phyloP scores from a whole-genome alignment of 768 basidiomycete species.

The Pulveroboletus ravenelii region DNA sequence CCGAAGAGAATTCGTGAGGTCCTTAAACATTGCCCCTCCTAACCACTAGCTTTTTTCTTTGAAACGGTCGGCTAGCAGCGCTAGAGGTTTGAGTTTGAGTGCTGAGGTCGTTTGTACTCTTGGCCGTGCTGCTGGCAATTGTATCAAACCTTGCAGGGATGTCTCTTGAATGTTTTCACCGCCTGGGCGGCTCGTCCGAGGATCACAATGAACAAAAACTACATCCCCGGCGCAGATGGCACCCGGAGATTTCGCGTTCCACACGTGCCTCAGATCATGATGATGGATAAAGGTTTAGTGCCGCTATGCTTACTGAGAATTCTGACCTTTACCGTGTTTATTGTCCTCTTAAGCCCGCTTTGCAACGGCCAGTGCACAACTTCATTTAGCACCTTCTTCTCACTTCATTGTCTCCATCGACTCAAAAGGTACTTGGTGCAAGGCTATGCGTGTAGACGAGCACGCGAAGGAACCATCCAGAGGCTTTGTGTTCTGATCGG shows the following conservation, averaged over 20 bases:
- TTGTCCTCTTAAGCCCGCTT: constrained; percentile 46
- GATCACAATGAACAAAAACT: background rate
- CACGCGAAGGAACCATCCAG: constrained; percentile 50
- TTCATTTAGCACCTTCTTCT: constrained; percentile 20
- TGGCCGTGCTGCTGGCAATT: background rate
- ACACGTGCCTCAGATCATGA: background rate
- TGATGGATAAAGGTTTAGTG: background rate
- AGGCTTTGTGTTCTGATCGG: constrained; percentile 30
- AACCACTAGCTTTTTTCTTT: background rate
- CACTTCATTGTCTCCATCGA: constrained; percentile 29
- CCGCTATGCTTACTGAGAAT: background rate
- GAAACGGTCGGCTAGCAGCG: no score
- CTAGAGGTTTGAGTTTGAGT: background rate
- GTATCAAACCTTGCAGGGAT: background rate
- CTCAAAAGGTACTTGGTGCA: constrained; percentile 58
- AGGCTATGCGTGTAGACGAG: constrained; percentile 53
- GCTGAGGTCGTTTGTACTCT: background rate
- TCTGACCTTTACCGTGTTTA: constrained; percentile 30
- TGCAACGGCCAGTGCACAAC: constrained; percentile 13
- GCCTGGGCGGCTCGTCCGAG: background rate
- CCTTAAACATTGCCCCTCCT: background rate
- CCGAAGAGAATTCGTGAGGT: background rate
- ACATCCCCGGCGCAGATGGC: background rate
- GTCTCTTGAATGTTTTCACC: background rate
- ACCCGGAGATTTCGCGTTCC: background rate